phyloP scores from a whole-genome alignment of 2,329 filamentous ascomycete species.

The Neofusicoccum sp. region DNA sequence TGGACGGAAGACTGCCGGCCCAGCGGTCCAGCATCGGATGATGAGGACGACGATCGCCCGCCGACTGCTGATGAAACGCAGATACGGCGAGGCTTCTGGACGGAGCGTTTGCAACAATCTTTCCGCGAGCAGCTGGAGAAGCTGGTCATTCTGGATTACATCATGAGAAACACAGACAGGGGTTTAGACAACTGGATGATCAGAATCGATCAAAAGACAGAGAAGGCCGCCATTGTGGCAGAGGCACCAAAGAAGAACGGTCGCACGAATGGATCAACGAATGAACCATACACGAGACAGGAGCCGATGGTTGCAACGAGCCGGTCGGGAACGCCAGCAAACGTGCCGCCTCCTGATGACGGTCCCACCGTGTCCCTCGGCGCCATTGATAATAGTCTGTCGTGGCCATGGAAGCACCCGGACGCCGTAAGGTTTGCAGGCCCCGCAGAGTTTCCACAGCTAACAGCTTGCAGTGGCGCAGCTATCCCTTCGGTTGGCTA shows the following conservation, averaged over 20 bases:
- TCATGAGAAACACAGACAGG: conserved; percentile 97
- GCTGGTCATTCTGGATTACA: conserved; percentile 94
- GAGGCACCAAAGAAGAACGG: conserved; percentile 71
- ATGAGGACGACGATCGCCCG: conserved; percentile 57
- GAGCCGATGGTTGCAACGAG: conserved; percentile 79
- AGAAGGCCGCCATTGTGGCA: conserved; percentile 80
- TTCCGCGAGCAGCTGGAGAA: conserved; percentile 96
- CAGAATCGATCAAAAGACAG: conserved; percentile 81
- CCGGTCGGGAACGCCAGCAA: conserved; percentile 56
- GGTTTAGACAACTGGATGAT: conserved; percentile 99
- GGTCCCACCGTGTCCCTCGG: conserved; percentile 70
- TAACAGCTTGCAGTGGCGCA: conserved; percentile 58
- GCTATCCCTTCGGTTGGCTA: conserved; percentile 97
- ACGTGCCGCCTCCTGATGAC: conserved; percentile 38
- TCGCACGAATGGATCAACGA: conserved; percentile 38
- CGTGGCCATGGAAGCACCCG: conserved; percentile 98
- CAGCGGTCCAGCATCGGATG: conserved; percentile 57
- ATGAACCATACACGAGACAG: conserved; percentile 68
- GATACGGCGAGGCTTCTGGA: conserved; percentile 72
- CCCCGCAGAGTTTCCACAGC: conserved; percentile 17
- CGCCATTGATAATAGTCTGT: conserved; percentile 95
- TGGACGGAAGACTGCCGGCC: conserved; percentile 86
- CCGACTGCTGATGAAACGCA: conserved; percentile 34
- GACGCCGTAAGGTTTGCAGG: conserved; percentile 67
- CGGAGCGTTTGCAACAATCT: conserved; percentile 79